A percentile compares a stretch with the other conserved stretches of the same genome.
Conservation (phyloP, 805 yeast species). For the Grigorovia humatica region DNA sequence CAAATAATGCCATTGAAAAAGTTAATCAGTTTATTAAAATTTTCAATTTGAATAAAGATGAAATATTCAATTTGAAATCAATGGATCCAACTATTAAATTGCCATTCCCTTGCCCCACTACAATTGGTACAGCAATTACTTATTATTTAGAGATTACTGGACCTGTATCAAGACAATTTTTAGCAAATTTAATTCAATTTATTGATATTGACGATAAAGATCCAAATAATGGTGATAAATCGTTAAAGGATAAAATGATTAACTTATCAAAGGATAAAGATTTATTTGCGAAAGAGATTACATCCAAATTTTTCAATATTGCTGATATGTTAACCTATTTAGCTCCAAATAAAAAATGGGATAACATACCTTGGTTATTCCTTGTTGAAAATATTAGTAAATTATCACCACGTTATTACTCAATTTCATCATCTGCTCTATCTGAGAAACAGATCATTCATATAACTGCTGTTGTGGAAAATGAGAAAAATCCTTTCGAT, state of each 20-base stretch:
- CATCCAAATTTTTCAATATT: conserved; percentile 51
- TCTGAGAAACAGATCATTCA: conserved; percentile 68
- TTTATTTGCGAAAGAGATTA: conserved; percentile 55
- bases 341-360: conserved; percentile 64
- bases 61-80: conserved; percentile 52
- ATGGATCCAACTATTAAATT: conserved; percentile 57
- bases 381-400: conserved; percentile 71
- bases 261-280: conserved; percentile 58
- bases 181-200: conserved; percentile 66
- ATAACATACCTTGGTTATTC: conserved; percentile 71
- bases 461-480: conserved; percentile 88
- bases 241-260: conserved; percentile 29
- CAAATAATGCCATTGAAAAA: conserved; percentile 73
- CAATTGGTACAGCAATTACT: conserved; percentile 76
- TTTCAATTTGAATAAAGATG: conserved; percentile 43
- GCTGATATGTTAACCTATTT: conserved; percentile 61
- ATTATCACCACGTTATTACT: conserved; percentile 90
- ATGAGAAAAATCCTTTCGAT: conserved; percentile 27
- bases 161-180: conserved; percentile 81
- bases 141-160: conserved; percentile 87
- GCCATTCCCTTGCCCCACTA: conserved; percentile 71
- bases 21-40: conserved; percentile 54
- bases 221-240: neutral
- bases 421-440: conserved; percentile 86
- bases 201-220: conserved; percentile 52